Base-by-base conservation (phyloP, 2,329 filamentous ascomycete genomes). In the Microdochium nivale region DNA sequence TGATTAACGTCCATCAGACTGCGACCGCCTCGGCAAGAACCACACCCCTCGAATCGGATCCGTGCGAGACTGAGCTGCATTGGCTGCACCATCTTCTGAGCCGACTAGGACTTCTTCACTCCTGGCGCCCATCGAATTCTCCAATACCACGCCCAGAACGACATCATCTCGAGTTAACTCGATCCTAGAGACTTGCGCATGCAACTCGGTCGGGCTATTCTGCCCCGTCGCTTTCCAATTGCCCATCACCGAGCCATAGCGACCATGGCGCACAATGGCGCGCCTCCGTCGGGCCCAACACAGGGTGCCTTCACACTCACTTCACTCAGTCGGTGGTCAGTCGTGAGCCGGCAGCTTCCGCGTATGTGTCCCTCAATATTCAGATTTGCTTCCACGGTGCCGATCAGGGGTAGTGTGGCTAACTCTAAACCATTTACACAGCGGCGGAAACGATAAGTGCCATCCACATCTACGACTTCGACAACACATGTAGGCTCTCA, bases 391-490 rank as follows among this genome's bases (percentile, higher is more conserved):
- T 30, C 27, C 5, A 5, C 11, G 14, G 16, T 24, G 40, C 7
- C n/a, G 10, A 21, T 44, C 21, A 3, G 40, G 8, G 13, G 3
- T 5, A 23, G 10, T 25, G 10, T 43, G 14, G 16, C 5, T 52
- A 51, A 51, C 54, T 58, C 46, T 60, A 30, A 11, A 30, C 49
- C 24, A n/a, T 51, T 7, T 11, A 13, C 51, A 48, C 57, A 80
- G 79, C 81, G 30, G 76, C 83, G 11, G 76, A 86, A 43, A 75
- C 81, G 51, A 86, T 97, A 69, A 89, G 82, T 65, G 73, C 83
- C 9, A 83, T 99, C 50, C 92, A 97, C 65, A 80, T 99, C 59
- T 97, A 97, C 72, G 94, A 99, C 68, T 99, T 97, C 68, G 94
- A 99, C 70, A 97, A 99, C 65, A 97, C 92, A 35, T 73, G 88